Conservation (phyloP, 1,284 basidiomycete species). For the Tranzscheliella williamsii region DNA sequence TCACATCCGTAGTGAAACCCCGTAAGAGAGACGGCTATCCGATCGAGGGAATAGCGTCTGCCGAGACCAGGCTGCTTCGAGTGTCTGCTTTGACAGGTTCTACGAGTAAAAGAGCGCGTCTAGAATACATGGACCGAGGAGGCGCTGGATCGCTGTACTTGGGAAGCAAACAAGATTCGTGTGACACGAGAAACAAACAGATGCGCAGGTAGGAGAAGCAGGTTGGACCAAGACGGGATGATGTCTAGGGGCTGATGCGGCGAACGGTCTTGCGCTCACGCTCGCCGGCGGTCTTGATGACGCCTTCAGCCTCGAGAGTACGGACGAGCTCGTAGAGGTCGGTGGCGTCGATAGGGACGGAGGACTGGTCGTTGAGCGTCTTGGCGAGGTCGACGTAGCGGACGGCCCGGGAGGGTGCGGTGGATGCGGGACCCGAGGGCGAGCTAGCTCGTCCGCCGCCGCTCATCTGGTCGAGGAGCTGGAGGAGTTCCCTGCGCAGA, state of each 20-base stretch:
- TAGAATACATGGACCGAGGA: too few species aligned
- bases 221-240: too few species aligned
- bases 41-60: too few species aligned
- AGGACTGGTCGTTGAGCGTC: slow-evolving; percentile 53
- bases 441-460: slow-evolving; percentile 29
- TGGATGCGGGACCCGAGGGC: slow-evolving; percentile 25
- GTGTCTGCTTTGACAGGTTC: too few species aligned
- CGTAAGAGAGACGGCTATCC: too few species aligned
- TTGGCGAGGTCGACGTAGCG: slow-evolving; percentile 51
- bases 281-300: slow-evolving; percentile 53
- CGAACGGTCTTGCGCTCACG: slow-evolving; percentile 56
- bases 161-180: too few species aligned
- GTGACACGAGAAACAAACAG: too few species aligned
- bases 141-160: too few species aligned
- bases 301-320: slow-evolving; percentile 50
- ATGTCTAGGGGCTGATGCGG: slow-evolving; percentile 29
- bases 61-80: too few species aligned
- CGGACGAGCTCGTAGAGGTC: slow-evolving; percentile 53
- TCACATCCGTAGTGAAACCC: too few species aligned
- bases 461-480: slow-evolving; percentile 47
- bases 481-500: slow-evolving; percentile 51
- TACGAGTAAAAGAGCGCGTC: too few species aligned
- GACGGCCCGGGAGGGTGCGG: slow-evolving; percentile 39
- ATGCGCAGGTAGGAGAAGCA: too few species aligned
- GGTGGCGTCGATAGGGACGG: slow-evolving; percentile 45